phyloP scores from a whole-genome alignment of 805 yeast species.

The Starmera dryadoides region DNA sequence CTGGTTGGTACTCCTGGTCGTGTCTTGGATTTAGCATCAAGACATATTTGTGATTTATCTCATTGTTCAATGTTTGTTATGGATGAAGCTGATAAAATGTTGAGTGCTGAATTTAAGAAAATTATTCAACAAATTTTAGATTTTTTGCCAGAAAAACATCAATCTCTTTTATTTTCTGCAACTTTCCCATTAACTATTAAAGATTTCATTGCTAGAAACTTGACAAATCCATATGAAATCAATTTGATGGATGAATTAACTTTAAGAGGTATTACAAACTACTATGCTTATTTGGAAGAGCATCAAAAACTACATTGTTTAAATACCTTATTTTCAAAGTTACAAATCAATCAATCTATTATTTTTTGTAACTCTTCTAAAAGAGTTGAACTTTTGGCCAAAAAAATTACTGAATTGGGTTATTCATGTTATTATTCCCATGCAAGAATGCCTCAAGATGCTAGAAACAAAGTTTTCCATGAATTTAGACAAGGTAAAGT shows the following conservation, averaged over 20 bases:
- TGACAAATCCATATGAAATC: slow-evolving; percentile 89
- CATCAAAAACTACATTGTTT: slow-evolving; percentile 93
- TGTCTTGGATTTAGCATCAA: slow-evolving; percentile 86
- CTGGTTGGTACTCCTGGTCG: slow-evolving; percentile 98
- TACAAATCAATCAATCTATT: slow-evolving; percentile 93
- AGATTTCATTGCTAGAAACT: slow-evolving; percentile 84
- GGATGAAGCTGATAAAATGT: slow-evolving; percentile 99
- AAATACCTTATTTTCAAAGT: slow-evolving; percentile 87
- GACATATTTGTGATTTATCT: slow-evolving; percentile 79
- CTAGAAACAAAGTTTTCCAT: slow-evolving; percentile 96
- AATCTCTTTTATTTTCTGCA: slow-evolving; percentile 85
- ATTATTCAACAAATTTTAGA: slow-evolving; percentile 81
- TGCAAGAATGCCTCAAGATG: slow-evolving; percentile 95
- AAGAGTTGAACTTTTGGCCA: slow-evolving; percentile 92
- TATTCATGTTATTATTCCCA: slow-evolving; percentile 96
- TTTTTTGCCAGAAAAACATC: slow-evolving; percentile 74
- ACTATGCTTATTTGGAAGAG: slow-evolving; percentile 97
- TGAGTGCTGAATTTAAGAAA: slow-evolving; percentile 81
- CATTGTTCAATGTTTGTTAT: slow-evolving; percentile 84
- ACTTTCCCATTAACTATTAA: slow-evolving; percentile 95
- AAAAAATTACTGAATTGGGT: slow-evolving; percentile 92
- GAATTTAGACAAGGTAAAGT: slow-evolving; percentile 98
- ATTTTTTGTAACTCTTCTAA: slow-evolving; percentile 96
- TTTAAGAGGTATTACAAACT: slow-evolving; percentile 92
- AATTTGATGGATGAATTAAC: slow-evolving; percentile 97